Conservation (phyloP, 805 yeast species). For the Kregervanrija delftensis region DNA sequence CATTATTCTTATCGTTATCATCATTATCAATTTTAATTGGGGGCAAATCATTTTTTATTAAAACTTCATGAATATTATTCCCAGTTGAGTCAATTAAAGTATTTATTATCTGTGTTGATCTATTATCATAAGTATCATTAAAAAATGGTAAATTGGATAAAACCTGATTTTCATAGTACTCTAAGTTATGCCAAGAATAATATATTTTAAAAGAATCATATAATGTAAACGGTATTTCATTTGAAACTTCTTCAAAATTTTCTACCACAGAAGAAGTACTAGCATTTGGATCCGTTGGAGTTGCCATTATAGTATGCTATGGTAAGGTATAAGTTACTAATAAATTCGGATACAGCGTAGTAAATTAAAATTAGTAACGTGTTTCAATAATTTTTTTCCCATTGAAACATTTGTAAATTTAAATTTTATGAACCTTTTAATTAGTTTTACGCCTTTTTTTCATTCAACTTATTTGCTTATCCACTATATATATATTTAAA, state of each 20-base stretch:
- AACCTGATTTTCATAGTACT: conserved; percentile 33
- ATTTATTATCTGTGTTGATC: conserved; percentile 40
- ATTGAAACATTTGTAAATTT: too few relatives aligned
- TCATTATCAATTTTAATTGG: conserved; percentile 2
- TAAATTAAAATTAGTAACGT: too few relatives aligned
- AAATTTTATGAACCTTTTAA: too few relatives aligned
- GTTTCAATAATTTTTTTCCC: too few relatives aligned
- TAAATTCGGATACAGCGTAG: too few relatives aligned
- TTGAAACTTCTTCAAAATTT: not conserved
- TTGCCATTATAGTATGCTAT: too few relatives aligned
- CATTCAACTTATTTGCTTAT: too few relatives aligned
- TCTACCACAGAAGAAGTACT: too few relatives aligned
- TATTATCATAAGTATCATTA: conserved; percentile 44
- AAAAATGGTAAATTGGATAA: conserved; percentile 53
- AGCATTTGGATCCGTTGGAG: too few relatives aligned
- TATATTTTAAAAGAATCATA: conserved; percentile 23
- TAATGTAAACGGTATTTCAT: conserved; percentile 1
- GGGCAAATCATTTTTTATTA: conserved; percentile 35
- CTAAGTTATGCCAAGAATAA: conserved; percentile 17
- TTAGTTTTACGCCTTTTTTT: too few relatives aligned
- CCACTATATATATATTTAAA: too few relatives aligned
- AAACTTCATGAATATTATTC: conserved; percentile 68
- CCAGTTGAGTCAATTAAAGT: conserved; percentile 42
- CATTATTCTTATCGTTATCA: not conserved
- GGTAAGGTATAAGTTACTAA: too few relatives aligned